Evolutionary conservation across 2,329 filamentous ascomycete genomes (phyloP), one percentile per base, ranked within the genome.

Genomic region (Colletotrichum costaricense): DNA sequence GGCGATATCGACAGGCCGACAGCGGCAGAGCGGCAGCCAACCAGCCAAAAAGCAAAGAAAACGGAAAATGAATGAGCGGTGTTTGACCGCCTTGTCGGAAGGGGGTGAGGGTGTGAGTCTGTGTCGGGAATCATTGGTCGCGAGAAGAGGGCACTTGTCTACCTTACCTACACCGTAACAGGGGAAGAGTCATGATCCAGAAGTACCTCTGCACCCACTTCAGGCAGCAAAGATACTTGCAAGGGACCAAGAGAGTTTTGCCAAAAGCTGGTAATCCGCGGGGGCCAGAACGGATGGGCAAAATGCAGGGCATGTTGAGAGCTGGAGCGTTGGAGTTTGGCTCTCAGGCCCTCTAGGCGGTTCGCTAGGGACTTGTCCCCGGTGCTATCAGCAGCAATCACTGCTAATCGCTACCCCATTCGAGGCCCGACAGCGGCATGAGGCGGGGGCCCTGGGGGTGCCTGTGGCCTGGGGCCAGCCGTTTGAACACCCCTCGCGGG

Each of bases 21-120:
- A 35, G 67, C 67, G 54, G 52, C 26, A 69, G 58, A 56, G 58
- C 66, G 58, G 49, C 63, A 46, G 57, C 52, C 54, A 69, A 19
- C 12, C 42, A 42, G 33, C 30, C 42, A 28, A 33, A 24, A 67
- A 67, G 33, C 28, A 54, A 62, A 57, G 33, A 65, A 73, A 62
- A 70, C 55, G 70, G 70, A 64, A 73, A 60, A 70, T 59, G 62
- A 72, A 74, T 38, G 38, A 72, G 72, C 72, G 72, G 72, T 74
- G 72, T 74, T 74, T 74, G 72, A 74, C 72, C 72, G 72, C 67
- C 72, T 74, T 54, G 56, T 56, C 60, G 38, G 52, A 30, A 69
- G 49, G 68, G 68, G 56, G 42, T 33, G 22, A 55, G 46, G 22
- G 60, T 14, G 62, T 46, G 28, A 63, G 62, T 46, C 57, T 46